A percentile compares a stretch with the other conserved stretches of the same genome.
These are phyloP conservation scores for Stylonectria norvegica DNA, from an alignment of 2,329 filamentous ascomycete genomes.

Conservation along the genomic window DNA sequence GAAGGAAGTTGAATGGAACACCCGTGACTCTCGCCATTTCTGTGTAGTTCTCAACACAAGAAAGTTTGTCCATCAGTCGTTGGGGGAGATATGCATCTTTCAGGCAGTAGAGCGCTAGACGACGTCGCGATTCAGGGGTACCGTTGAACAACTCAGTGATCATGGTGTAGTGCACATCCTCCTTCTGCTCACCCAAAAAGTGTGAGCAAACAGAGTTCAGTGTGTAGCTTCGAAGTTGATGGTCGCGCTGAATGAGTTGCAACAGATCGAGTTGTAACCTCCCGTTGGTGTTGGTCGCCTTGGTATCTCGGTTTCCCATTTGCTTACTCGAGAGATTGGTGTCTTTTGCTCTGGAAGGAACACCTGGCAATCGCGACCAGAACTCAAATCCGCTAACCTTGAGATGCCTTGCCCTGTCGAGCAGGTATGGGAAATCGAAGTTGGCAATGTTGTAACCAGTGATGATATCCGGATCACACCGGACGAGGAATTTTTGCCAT, in stretches of 20 bases:
- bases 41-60: slow-evolving; percentile 97
- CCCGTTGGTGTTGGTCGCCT: slow-evolving; percentile 91
- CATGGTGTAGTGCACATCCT: slow-evolving; percentile 98
- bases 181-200: slow-evolving; percentile 95
- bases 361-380: slow-evolving; percentile 75
- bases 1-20: slow-evolving; percentile 91
- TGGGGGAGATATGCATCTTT: slow-evolving; percentile 97
- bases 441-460: slow-evolving; percentile 99
- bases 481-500: slow-evolving; percentile 86
- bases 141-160: slow-evolving; percentile 98
- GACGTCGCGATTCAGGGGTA: slow-evolving; percentile 84
- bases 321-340: slow-evolving; percentile 96
- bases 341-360: slow-evolving; percentile 69
- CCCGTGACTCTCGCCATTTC: slow-evolving; percentile 99
- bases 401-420: slow-evolving; percentile 82
- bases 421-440: slow-evolving; percentile 95
- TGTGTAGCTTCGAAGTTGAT: slow-evolving; percentile 94
- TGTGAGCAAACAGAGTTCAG: slow-evolving; percentile 94
- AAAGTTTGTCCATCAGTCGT: slow-evolving; percentile 92
- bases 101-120: slow-evolving; percentile 90
- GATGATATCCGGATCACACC: slow-evolving; percentile 93
- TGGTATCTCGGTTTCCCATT: slow-evolving; percentile 94
- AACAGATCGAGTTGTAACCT: slow-evolving; percentile 88
- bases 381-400: slow-evolving; percentile 79
- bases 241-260: slow-evolving; percentile 91